Conservation (phyloP, 176 grass and related monocot species). For the Aegilops umbellulata region DNA sequence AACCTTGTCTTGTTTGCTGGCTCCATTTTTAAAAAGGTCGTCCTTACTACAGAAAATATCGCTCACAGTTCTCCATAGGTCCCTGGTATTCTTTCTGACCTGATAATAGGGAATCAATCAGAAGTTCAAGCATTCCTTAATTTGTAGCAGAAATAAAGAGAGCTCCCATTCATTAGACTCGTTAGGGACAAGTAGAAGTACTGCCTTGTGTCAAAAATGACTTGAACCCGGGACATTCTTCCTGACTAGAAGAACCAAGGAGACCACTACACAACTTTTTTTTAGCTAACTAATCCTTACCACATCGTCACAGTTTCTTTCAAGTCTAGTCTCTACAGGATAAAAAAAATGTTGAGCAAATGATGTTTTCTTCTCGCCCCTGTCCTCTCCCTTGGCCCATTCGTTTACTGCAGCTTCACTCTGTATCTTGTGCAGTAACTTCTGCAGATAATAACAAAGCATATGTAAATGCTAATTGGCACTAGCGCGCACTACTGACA, state of each 20-base stretch:
- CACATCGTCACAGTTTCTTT: not conserved
- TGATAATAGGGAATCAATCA: not conserved
- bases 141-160: not conserved
- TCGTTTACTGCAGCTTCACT: slow-evolving; percentile 17
- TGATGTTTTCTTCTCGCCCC: not conserved
- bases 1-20: slow-evolving; percentile 26
- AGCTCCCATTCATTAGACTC: slow-evolving; percentile 30
- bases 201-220: not conserved
- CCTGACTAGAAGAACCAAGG: not conserved
- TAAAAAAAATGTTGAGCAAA: not conserved
- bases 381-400: slow-evolving; percentile 1
- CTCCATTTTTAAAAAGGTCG: slow-evolving; percentile 27
- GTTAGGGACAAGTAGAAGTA: not conserved
- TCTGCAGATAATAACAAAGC: slow-evolving; percentile 22
- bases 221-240: not conserved
- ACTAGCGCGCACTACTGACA: not conserved
- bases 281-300: not conserved
- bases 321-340: not conserved
- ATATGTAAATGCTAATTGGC: not conserved
- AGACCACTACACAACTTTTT: not conserved
- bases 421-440: not conserved
- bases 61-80: slow-evolving; percentile 31
- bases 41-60: slow-evolving; percentile 34
- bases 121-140: not conserved
- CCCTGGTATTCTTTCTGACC: slow-evolving; percentile 25